Conservation (phyloP, 2,329 filamentous ascomycete species). For the Talaromyces sp. region DNA sequence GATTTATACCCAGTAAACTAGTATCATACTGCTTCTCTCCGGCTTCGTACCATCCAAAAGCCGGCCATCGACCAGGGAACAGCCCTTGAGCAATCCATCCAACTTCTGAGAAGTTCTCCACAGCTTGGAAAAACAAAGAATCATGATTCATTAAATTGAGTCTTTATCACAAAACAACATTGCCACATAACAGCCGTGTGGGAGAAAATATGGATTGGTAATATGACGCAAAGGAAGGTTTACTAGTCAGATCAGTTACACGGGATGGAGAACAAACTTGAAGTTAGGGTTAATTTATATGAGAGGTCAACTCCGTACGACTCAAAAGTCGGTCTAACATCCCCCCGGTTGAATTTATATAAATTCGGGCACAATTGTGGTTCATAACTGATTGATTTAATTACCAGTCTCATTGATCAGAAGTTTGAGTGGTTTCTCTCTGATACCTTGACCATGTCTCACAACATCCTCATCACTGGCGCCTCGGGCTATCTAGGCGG, state of each 20-base stretch:
- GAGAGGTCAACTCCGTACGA: neutral
- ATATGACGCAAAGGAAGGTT: neutral
- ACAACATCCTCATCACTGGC: conserved; percentile 51
- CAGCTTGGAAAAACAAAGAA: neutral
- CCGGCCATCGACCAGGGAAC: neutral
- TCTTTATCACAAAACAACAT: neutral
- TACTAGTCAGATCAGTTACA: neutral
- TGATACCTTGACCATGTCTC: conserved; percentile 18
- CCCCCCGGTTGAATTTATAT: neutral
- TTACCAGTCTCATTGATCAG: neutral
- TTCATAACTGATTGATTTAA: too few species aligned
- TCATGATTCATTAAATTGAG: too few species aligned
- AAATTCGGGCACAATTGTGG: neutral
- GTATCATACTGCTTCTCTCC: neutral
- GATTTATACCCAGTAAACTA: too few species aligned
- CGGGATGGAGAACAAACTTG: neutral
- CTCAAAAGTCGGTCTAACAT: neutral
- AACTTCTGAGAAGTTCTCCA: neutral
- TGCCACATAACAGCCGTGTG: neutral
- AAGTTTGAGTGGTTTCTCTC: neutral
- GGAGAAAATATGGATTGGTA: neutral
- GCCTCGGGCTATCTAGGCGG: conserved; percentile 55
- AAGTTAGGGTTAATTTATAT: neutral
- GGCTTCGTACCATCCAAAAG: neutral
- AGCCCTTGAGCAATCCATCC: neutral